These are phyloP conservation scores for Leccinum aurantiacum DNA, from an alignment of 768 basidiomycete species.

Conservation along the genomic window DNA sequence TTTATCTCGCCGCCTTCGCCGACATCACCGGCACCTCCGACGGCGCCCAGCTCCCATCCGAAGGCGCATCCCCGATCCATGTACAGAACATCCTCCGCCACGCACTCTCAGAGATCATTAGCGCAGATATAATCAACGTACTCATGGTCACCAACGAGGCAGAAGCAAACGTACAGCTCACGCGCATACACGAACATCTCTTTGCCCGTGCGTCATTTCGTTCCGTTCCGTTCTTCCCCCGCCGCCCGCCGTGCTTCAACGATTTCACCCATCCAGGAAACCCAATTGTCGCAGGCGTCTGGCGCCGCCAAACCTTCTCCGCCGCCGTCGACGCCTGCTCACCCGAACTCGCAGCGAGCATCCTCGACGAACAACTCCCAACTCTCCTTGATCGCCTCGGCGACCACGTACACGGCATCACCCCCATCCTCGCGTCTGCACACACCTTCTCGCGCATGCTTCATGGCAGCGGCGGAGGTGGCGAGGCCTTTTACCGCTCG, in stretches of 20 bases:
- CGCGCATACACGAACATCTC: constrained; percentile 85
- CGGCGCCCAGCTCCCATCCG: constrained; percentile 42
- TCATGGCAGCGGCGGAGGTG: constrained; percentile 53
- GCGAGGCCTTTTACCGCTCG: constrained; percentile 79
- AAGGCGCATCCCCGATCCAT: constrained; percentile 59
- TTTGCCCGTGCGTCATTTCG: constrained; percentile 67
- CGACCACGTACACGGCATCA: constrained; percentile 42
- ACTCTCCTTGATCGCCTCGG: constrained; percentile 56
- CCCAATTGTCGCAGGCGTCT: constrained; percentile 84
- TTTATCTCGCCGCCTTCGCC: constrained; percentile 57
- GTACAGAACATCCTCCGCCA: constrained; percentile 80
- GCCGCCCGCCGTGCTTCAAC: neutral
- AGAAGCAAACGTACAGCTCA: constrained; percentile 82
- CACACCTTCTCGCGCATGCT: constrained; percentile 85
- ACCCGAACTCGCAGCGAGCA: constrained; percentile 63
- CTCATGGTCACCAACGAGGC: constrained; percentile 83
- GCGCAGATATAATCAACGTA: constrained; percentile 80
- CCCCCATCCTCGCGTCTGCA: constrained; percentile 67
- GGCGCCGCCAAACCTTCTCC: constrained; percentile 88
- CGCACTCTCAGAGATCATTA: constrained; percentile 70
- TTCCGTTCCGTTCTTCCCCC: neutral
- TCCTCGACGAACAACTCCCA: constrained; percentile 73
- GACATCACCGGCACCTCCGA: constrained; percentile 51
- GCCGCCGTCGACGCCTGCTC: constrained; percentile 80
- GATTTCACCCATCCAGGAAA: constrained; percentile 53